Conservation (phyloP, 2,329 filamentous ascomycete species). For the Exserohilum rostratum region DNA sequence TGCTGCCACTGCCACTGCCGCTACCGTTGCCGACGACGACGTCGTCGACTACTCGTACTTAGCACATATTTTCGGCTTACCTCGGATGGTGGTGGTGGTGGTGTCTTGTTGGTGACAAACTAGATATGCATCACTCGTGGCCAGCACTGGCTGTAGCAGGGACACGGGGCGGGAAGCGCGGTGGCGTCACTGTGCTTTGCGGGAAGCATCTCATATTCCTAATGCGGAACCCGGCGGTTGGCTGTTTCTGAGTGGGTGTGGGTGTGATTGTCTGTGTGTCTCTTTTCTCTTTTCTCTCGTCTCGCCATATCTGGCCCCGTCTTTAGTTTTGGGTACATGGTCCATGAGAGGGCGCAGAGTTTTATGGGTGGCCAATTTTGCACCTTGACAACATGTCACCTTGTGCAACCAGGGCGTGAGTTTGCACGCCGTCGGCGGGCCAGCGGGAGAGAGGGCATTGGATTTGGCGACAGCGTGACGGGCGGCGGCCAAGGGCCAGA, state of each 20-base stretch:
- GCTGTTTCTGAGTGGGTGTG: neutral
- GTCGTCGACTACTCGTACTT: neutral
- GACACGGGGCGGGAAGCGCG: neutral
- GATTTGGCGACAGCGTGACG: no score
- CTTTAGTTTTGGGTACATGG: no score
- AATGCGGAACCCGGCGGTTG: neutral
- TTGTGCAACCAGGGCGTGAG: no score
- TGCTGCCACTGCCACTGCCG: no score
- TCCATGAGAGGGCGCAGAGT: neutral
- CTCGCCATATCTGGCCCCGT: neutral
- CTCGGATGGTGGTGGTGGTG: neutral
- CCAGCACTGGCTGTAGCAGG: neutral
- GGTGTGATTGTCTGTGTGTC: neutral
- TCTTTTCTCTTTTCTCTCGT: neutral
- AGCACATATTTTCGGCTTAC: slow-evolving; percentile 1
- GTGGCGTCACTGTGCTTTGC: slow-evolving; percentile 13
- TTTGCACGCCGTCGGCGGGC: no score
- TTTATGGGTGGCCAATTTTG: neutral
- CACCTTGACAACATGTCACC: neutral
- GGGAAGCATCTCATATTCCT: neutral
- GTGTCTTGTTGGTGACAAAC: neutral
- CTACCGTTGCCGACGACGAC: no score
- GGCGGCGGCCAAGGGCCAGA: no score
- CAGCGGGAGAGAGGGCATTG: no score
- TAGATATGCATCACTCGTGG: neutral